phyloP scores from a whole-genome alignment of 345 rosid genomes.

The Populus pruinosa region DNA sequence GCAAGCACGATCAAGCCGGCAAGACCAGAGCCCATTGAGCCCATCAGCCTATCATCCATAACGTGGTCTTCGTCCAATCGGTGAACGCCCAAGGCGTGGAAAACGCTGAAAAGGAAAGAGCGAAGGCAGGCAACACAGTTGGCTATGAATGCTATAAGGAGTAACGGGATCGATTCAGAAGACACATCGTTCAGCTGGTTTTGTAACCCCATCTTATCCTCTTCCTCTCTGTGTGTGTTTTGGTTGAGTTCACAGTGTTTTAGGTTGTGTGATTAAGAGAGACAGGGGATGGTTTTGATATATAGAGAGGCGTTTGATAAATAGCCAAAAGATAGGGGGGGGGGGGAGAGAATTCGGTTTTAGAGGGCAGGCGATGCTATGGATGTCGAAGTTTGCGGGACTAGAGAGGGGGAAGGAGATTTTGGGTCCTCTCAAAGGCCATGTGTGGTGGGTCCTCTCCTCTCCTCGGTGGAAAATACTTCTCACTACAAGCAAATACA shows the following conservation, averaged over 20 bases:
- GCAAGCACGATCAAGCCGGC: slow-evolving; percentile 49
- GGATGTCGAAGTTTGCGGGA: slow-evolving; percentile 2
- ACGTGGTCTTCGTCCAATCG: slow-evolving; percentile 12
- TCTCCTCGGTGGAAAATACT: background rate
- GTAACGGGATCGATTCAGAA: slow-evolving; percentile 72
- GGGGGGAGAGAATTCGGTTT: background rate
- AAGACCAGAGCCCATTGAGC: slow-evolving; percentile 47
- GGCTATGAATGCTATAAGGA: slow-evolving; percentile 59
- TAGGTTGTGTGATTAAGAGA: background rate
- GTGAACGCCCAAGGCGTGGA: slow-evolving; percentile 25
- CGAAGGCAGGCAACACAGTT: slow-evolving; percentile 47
- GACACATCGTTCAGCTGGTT: slow-evolving; percentile 68
- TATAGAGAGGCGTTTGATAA: background rate
- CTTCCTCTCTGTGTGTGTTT: background rate
- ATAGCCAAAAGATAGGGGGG: background rate
- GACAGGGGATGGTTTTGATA: background rate
- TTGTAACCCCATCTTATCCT: slow-evolving; percentile 57
- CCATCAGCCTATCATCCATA: slow-evolving; percentile 15
- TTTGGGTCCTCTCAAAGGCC: background rate
- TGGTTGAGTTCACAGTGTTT: background rate
- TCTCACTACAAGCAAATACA: background rate
- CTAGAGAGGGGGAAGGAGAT: background rate
- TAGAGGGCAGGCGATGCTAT: background rate
- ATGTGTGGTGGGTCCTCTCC: slow-evolving; percentile 15
- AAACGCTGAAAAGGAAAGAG: slow-evolving; percentile 34